Evolutionary conservation across 148 eudicot genomes (phyloP).

Genomic region (Gaultheria prostrata): DNA sequence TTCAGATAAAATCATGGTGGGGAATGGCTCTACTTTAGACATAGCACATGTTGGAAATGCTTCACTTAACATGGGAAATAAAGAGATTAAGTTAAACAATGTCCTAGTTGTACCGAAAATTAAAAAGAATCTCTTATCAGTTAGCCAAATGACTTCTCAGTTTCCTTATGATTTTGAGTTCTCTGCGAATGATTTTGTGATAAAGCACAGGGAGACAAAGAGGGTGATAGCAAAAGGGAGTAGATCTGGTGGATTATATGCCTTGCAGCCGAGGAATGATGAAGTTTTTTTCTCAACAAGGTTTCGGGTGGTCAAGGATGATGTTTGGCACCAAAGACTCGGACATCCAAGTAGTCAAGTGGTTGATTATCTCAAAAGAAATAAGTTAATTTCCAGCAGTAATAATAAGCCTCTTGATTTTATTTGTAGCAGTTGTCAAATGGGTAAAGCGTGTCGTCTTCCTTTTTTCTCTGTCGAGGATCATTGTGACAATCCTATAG

Average conservation of each 20-base stretch:
- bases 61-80: neutral
- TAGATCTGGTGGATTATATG: neutral
- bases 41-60: neutral
- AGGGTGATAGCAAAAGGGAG: neutral
- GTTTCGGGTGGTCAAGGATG: too few relatives aligned
- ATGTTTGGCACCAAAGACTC: too few relatives aligned
- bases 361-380: too few relatives aligned
- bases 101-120: neutral
- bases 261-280: too few relatives aligned
- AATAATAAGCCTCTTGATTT: too few relatives aligned
- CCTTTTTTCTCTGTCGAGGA: too few relatives aligned
- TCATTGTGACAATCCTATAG: too few relatives aligned
- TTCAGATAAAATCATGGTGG: neutral
- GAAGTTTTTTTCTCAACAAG: too few relatives aligned
- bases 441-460: too few relatives aligned
- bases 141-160: neutral
- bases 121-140: neutral
- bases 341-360: too few relatives aligned
- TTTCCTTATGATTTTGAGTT: neutral
- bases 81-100: neutral
- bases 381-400: too few relatives aligned
- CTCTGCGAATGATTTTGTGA: neutral
- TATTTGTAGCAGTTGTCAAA: too few relatives aligned
- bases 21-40: neutral
- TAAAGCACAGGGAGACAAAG: neutral